Evolutionary conservation across 768 basidiomycete species (phyloP).

Genomic region (Suillus weaverae): DNA sequence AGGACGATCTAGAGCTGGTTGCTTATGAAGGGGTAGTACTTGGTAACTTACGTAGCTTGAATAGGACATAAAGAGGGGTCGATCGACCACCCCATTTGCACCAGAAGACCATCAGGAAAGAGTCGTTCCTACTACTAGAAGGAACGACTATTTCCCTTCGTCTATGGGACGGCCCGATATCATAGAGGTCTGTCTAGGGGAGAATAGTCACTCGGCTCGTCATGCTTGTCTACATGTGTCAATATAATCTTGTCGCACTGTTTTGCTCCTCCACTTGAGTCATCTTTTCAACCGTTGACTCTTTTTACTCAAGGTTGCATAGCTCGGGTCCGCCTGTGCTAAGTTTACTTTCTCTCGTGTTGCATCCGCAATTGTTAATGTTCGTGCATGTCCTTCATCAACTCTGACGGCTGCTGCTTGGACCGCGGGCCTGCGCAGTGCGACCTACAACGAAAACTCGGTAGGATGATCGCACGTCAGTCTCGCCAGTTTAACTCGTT

Average conservation of each 20-base stretch:
- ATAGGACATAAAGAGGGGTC: too few relatives aligned
- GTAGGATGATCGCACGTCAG: slow-evolving; percentile 44
- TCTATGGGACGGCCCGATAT: too few relatives aligned
- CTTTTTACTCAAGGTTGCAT: slow-evolving; percentile 38
- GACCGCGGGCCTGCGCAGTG: slow-evolving; percentile 65
- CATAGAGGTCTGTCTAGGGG: too few relatives aligned
- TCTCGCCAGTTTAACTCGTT: neutral
- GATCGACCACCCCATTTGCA: too few relatives aligned
- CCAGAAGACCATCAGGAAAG: too few relatives aligned
- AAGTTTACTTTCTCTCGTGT: slow-evolving; percentile 68
- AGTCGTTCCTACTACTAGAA: too few relatives aligned
- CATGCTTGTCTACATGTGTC: neutral
- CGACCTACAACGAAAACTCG: slow-evolving; percentile 52
- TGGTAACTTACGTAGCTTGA: too few relatives aligned
- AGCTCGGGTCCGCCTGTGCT: slow-evolving; percentile 50
- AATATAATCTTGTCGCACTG: neutral
- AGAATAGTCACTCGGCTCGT: too few relatives aligned
- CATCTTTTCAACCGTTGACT: neutral
- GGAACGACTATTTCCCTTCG: too few relatives aligned
- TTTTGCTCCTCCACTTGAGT: neutral
- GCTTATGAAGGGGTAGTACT: neutral
- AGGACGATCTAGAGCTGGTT: neutral
- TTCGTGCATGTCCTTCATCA: slow-evolving; percentile 45
- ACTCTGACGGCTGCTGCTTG: slow-evolving; percentile 43
- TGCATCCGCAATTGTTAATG: slow-evolving; percentile 44